Evolutionary conservation across 768 basidiomycete genomes (phyloP).

Genomic region (Butyriboletus loyo): DNA sequence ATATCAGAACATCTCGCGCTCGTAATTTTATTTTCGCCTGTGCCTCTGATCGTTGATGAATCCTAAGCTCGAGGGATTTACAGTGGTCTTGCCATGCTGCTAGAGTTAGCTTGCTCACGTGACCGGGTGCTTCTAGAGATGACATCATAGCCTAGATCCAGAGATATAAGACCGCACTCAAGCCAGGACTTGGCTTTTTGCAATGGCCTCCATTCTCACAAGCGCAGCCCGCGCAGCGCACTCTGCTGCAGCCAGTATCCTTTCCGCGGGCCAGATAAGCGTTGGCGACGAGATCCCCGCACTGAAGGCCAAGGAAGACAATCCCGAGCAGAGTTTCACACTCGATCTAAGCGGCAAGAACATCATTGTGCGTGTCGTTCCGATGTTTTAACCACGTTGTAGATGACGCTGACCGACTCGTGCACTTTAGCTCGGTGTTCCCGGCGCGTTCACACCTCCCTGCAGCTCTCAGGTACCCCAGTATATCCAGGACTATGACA

Average conservation of each 20-base stretch:
- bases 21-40: slow-evolving; percentile 38
- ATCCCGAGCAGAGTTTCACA: slow-evolving; percentile 39
- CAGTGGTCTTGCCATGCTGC: not conserved
- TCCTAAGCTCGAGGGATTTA: not conserved
- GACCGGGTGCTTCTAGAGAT: not conserved
- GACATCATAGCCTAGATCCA: not conserved
- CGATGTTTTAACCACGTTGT: not conserved
- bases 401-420: not conserved
- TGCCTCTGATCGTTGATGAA: not conserved
- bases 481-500: slow-evolving; percentile 62
- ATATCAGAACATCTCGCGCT: slow-evolving; percentile 82
- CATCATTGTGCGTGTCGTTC: slow-evolving; percentile 48
- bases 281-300: slow-evolving; percentile 43
- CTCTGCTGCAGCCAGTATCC: slow-evolving; percentile 48
- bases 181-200: not conserved
- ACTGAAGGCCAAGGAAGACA: slow-evolving; percentile 56
- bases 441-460: slow-evolving; percentile 73
- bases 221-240: slow-evolving; percentile 53
- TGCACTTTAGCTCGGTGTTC: slow-evolving; percentile 57
- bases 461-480: slow-evolving; percentile 63
- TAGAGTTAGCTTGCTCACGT: not conserved
- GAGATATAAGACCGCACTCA: not conserved
- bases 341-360: slow-evolving; percentile 58
- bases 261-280: slow-evolving; percentile 44
- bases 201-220: slow-evolving; percentile 49